These are phyloP conservation scores for Aspergillus versicolor DNA, from an alignment of 2,329 filamentous ascomycete species.

Conservation along the genomic window DNA sequence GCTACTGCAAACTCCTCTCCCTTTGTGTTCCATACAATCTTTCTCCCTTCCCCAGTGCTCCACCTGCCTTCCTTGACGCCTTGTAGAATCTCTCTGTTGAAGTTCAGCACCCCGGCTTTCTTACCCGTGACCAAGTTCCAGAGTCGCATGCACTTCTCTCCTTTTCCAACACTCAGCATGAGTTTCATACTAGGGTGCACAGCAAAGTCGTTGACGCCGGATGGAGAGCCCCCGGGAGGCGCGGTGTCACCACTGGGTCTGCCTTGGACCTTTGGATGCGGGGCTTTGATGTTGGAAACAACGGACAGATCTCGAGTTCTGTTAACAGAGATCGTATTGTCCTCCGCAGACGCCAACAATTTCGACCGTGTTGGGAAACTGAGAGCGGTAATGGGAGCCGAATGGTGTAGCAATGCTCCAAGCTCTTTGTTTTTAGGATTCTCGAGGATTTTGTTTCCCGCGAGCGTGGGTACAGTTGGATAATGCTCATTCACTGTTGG, in stretches of 20 bases:
- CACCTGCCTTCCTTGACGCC: conserved; percentile 75
- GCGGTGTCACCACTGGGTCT: conserved; percentile 89
- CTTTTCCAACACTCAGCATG: conserved; percentile 88
- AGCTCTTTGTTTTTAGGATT: conserved; percentile 86
- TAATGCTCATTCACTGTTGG: conserved; percentile 57
- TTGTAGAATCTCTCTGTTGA: conserved; percentile 69
- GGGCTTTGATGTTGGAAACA: conserved; percentile 83
- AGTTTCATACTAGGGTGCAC: conserved; percentile 96
- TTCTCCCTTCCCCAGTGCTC: conserved; percentile 76
- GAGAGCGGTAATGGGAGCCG: conserved; percentile 75
- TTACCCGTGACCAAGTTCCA: conserved; percentile 98
- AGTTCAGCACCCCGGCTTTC: conserved; percentile 90
- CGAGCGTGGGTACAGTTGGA: conserved; percentile 63
- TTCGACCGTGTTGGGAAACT: conserved; percentile 83
- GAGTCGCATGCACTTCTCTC: conserved; percentile 85
- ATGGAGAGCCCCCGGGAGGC: conserved; percentile 72
- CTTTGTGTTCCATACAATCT: conserved; percentile 74
- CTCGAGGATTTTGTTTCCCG: conserved; percentile 73
- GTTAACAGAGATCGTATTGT: conserved; percentile 86
- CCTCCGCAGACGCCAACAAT: conserved; percentile 82
- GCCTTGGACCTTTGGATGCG: conserved; percentile 75
- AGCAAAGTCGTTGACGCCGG: conserved; percentile 92
- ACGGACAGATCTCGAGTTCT: conserved; percentile 86
- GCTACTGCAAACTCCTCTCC: conserved; percentile 84
- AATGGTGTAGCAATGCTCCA: conserved; percentile 82